These are phyloP conservation scores for Xerocomellus dryophilus DNA, from an alignment of 768 basidiomycete genomes.

Conservation along the genomic window DNA sequence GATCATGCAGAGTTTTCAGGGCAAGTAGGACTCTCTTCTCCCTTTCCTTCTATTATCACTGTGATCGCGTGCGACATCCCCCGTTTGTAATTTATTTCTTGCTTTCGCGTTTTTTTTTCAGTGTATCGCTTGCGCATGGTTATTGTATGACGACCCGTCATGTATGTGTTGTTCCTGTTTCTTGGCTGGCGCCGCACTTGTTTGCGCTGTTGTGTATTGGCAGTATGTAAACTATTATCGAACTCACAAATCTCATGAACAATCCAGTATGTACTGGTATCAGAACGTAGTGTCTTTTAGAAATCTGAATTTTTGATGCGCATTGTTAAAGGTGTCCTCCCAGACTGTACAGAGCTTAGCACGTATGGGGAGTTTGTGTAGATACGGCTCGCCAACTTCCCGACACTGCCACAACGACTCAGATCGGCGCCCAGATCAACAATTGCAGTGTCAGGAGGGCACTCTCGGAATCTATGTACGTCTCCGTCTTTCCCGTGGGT, in stretches of 20 bases:
- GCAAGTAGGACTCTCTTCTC: conserved; percentile 27
- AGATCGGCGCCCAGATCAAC: no score
- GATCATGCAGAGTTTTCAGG: conserved; percentile 45
- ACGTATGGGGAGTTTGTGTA: no score
- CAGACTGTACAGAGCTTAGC: no score
- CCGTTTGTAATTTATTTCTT: conserved; percentile 25
- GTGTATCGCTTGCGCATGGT: conserved; percentile 19
- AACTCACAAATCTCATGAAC: conserved; percentile 9
- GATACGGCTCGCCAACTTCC: no score
- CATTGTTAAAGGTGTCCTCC: no score
- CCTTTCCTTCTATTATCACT: background rate
- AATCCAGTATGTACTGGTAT: background rate
- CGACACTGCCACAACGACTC: no score
- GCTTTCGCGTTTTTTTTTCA: conserved; percentile 23
- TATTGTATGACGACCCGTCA: conserved; percentile 20
- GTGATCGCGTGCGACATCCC: conserved; percentile 18
- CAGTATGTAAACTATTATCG: conserved; percentile 25
- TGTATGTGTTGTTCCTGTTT: conserved; percentile 23
- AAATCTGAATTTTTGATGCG: background rate
- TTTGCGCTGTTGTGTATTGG: conserved; percentile 23
- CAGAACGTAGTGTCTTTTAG: conserved; percentile 1
- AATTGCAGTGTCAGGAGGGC: no score
- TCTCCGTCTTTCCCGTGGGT: no score
- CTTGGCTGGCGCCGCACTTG: conserved; percentile 15
- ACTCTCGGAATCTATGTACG: no score